A percentile compares a stretch with the other conserved stretches of the same genome.
Conservation (phyloP, 106 monocot genomes). For the Phalaenopsis equestris region DNA sequence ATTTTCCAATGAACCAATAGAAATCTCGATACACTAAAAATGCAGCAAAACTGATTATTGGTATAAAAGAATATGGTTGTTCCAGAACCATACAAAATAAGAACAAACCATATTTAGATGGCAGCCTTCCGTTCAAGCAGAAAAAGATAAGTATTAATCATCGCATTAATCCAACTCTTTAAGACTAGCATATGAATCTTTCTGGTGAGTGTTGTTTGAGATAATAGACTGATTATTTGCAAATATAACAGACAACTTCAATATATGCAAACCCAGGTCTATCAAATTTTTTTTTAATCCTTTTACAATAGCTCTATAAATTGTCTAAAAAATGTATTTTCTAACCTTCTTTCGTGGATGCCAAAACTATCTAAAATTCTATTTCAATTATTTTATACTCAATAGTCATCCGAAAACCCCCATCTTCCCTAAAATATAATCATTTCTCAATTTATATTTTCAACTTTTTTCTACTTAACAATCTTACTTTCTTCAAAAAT, state of each 20-base stretch:
- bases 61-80: not conserved
- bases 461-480: no score
- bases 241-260: not conserved
- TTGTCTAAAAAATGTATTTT: not conserved
- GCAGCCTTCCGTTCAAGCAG: not conserved
- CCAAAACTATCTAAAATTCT: not conserved
- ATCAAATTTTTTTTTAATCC: not conserved
- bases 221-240: not conserved
- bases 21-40: not conserved
- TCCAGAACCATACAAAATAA: not conserved
- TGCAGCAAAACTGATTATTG: not conserved
- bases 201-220: not conserved
- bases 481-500: no score
- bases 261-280: not conserved
- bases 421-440: no score
- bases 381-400: no score
- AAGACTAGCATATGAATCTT: no score
- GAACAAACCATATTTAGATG: not conserved
- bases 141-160: not conserved
- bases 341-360: not conserved
- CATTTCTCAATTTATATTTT: no score
- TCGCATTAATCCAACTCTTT: no score
- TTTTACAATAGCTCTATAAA: not conserved
- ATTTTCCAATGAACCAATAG: not conserved
- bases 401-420: no score